These are phyloP conservation scores for Micractinium conductrix DNA, from an alignment of 139 green algal species.

Conservation along the genomic window DNA sequence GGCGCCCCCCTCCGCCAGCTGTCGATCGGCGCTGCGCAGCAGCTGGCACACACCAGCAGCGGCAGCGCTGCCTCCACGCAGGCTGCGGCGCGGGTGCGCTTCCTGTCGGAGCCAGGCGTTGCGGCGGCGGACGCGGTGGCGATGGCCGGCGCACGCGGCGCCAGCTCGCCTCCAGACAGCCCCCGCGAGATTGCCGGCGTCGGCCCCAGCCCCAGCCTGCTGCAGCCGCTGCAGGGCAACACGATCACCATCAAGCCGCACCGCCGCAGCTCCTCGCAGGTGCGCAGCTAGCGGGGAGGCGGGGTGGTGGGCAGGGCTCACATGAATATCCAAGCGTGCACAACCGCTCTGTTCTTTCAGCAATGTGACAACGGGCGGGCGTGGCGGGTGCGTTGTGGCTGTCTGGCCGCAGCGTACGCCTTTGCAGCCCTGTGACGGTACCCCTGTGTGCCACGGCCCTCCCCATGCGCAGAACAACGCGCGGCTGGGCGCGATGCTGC, in stretches of 20 bases:
- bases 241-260: slow-evolving; percentile 2
- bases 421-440: not conserved
- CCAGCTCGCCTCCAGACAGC: not conserved
- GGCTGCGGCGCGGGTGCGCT: slow-evolving; percentile 15
- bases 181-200: not conserved
- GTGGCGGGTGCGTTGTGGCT: no score
- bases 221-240: not conserved
- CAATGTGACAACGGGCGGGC: not conserved
- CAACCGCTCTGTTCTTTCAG: no score
- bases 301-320: not conserved
- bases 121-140: not conserved
- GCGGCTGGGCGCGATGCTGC: not conserved
- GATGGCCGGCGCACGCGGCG: not conserved
- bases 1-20: not conserved
- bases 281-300: not conserved
- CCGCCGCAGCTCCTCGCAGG: slow-evolving; percentile 8
- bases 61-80: not conserved
- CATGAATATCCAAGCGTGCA: no score
- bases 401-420: no score
- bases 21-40: not conserved
- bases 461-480: not conserved
- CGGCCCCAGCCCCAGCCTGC: not conserved
- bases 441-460: not conserved
- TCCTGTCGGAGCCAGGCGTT: slow-evolving; percentile 1
- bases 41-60: slow-evolving; percentile 10